Evolutionary conservation across 306 rosid species (phyloP).

Genomic region (Cicer cuneatum): DNA sequence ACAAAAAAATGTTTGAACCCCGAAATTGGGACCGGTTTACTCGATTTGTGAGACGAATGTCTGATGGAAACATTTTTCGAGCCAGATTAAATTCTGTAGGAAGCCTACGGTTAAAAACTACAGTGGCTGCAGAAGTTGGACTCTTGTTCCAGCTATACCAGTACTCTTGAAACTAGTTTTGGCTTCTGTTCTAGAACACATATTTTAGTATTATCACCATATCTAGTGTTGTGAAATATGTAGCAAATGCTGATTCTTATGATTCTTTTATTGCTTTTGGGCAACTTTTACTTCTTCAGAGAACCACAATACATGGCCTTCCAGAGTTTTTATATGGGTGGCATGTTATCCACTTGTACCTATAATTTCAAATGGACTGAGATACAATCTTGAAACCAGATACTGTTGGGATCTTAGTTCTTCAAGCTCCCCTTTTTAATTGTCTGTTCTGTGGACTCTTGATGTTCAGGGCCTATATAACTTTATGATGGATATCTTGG

Average conservation of each 20-base stretch:
- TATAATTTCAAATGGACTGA: constrained; percentile 35
- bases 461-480: constrained; percentile 1
- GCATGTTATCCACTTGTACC: constrained; percentile 51
- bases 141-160: constrained; percentile 59
- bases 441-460: not conserved
- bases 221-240: constrained; percentile 54
- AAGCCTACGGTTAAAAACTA: constrained; percentile 51
- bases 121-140: constrained; percentile 56
- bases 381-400: constrained; percentile 33
- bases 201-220: constrained; percentile 34
- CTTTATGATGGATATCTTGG: not conserved
- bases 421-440: not conserved
- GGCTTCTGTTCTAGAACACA: constrained; percentile 30
- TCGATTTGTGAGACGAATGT: constrained; percentile 85
- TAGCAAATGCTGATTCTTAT: constrained; percentile 54
- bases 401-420: constrained; percentile 22
- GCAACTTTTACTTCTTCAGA: constrained; percentile 47
- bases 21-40: constrained; percentile 79
- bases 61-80: constrained; percentile 66
- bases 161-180: constrained; percentile 52
- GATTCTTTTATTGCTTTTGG: constrained; percentile 47
- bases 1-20: constrained; percentile 68
- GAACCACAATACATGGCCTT: constrained; percentile 58
- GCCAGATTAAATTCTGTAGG: constrained; percentile 70
- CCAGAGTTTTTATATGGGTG: constrained; percentile 62